A percentile compares a stretch with the other conserved stretches of the same genome.
Conservation (phyloP, 163 green algal genomes). For the Chloromonas sp. region DNA sequence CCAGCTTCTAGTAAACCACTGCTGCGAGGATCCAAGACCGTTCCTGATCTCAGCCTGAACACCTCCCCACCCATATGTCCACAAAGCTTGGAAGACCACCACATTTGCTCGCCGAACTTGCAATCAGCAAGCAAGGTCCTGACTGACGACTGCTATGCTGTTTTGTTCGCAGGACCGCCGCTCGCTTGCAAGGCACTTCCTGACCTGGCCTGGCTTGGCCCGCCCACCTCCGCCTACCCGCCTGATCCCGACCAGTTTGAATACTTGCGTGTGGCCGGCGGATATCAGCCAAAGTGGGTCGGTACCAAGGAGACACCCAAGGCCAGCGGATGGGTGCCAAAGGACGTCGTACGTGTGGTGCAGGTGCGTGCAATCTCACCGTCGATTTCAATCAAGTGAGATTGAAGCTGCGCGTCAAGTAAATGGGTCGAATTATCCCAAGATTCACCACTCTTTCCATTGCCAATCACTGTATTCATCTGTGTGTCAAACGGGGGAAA, state of each 20-base stretch:
- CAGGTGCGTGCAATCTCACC: conserved; percentile 9
- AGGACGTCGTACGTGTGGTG: conserved; percentile 32
- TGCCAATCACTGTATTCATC: no score
- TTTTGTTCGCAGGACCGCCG: background rate
- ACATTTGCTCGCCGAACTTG: background rate
- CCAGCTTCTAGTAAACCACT: background rate
- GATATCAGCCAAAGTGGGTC: conserved; percentile 14
- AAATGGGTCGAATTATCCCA: no score
- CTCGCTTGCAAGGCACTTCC: conserved; percentile 1
- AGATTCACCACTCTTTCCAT: no score
- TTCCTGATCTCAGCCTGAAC: background rate
- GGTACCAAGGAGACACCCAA: conserved; percentile 15
- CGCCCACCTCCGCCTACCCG: conserved; percentile 28
- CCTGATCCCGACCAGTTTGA: conserved; percentile 28
- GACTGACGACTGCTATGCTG: background rate
- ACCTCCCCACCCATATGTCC: background rate
- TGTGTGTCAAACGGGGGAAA: no score
- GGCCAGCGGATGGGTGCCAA: conserved; percentile 40
- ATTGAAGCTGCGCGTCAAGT: no score
- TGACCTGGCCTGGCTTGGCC: conserved; percentile 34
- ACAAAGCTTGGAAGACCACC: background rate
- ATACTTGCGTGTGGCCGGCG: conserved; percentile 20
- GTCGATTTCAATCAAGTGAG: no score
- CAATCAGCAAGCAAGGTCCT: background rate
- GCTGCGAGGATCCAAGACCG: background rate